Evolutionary conservation across 306 rosid genomes (phyloP).

Genomic region (Potentilla sterilis): DNA sequence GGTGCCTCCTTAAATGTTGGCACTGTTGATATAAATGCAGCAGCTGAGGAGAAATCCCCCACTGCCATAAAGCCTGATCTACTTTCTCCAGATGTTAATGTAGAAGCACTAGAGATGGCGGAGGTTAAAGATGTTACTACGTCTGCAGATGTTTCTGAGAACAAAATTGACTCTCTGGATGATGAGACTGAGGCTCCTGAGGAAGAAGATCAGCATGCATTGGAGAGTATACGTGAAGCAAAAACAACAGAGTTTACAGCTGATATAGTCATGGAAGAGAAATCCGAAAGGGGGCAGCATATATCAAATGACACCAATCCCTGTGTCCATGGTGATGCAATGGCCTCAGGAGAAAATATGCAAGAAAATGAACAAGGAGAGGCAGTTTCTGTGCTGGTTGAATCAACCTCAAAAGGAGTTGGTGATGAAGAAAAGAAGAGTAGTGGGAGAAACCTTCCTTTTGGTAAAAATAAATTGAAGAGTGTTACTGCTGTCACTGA

Average conservation of each 20-base stretch:
- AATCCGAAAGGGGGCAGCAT: conserved; percentile 28
- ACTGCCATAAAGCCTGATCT: conserved; percentile 26
- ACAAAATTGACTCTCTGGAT: conserved; percentile 41
- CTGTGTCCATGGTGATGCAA: conserved; percentile 31
- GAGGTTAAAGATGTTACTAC: conserved; percentile 20
- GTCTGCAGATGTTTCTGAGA: conserved; percentile 27
- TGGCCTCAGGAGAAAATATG: conserved; percentile 29
- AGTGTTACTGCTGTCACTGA: neutral
- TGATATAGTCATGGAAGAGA: conserved; percentile 28
- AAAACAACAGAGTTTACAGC: conserved; percentile 25
- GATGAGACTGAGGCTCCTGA: conserved; percentile 79
- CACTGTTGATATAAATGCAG: conserved; percentile 23
- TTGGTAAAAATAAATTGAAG: conserved; percentile 2
- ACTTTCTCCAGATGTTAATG: conserved; percentile 29
- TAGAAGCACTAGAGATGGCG: conserved; percentile 26
- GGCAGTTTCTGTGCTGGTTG: conserved; percentile 5
- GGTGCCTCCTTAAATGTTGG: conserved; percentile 24
- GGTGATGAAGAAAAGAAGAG: neutral
- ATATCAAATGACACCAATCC: conserved; percentile 14
- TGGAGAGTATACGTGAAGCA: conserved; percentile 29
- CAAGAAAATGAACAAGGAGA: conserved; percentile 17
- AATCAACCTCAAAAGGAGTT: neutral
- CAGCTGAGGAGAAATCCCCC: conserved; percentile 23
- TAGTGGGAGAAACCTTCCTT: neutral
- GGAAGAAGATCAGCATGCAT: conserved; percentile 40